A percentile compares a stretch with the other conserved stretches of the same genome.
Conservation (phyloP, 2,329 filamentous ascomycete genomes). For the Botryotinia calthae region DNA sequence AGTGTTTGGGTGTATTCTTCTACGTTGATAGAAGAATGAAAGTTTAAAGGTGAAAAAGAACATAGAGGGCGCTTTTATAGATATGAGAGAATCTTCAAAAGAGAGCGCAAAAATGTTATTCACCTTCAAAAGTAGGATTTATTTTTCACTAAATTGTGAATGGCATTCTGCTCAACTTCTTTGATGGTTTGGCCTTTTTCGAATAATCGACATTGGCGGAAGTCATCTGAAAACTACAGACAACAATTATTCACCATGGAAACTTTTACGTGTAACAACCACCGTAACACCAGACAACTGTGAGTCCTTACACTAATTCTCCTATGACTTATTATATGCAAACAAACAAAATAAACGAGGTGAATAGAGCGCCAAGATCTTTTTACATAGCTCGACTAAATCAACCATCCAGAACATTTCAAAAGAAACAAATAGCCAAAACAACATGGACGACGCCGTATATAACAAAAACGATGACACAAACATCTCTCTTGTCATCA, state of each 20-base stretch:
- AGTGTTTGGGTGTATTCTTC: not conserved
- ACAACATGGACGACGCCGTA: slow-evolving; percentile 3
- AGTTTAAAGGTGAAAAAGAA: not conserved
- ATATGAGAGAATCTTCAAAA: rapidly evolving
- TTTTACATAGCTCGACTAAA: not conserved
- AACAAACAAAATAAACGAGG: not conserved
- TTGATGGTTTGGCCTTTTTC: not conserved
- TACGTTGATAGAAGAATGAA: not conserved
- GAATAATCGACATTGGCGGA: not conserved
- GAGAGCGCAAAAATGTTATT: not conserved
- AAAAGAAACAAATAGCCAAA: not conserved
- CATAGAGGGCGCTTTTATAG: not conserved
- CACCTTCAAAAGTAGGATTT: not conserved
- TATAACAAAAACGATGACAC: slow-evolving; percentile 13
- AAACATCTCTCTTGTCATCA: slow-evolving; percentile 11
- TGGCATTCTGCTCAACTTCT: not conserved
- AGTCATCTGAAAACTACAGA: not conserved
- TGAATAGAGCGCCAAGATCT: not conserved
- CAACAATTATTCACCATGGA: not conserved
- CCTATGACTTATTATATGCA: not conserved
- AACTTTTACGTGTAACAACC: not conserved
- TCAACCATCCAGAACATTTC: not conserved
- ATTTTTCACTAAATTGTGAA: not conserved
- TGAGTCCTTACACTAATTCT: not conserved
- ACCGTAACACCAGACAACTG: too few relatives aligned